Conservation (phyloP, 2,329 filamentous ascomycete species). For the Penicillium corylophilum region DNA sequence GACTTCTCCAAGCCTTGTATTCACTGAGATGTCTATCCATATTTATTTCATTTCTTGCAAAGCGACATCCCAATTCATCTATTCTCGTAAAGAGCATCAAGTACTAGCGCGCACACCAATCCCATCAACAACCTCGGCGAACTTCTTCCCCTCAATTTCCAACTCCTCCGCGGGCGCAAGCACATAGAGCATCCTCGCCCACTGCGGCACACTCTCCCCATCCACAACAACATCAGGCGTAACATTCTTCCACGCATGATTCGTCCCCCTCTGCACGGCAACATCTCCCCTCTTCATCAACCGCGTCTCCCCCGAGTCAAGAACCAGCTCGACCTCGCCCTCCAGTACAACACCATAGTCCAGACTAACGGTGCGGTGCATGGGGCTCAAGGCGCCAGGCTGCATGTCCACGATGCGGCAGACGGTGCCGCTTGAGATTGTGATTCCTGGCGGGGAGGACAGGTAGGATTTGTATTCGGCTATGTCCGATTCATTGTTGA, state of each 20-base stretch:
- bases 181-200: constrained; percentile 32
- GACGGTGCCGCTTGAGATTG: constrained; percentile 20
- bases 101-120: constrained; percentile 24
- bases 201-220: constrained; percentile 15
- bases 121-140: constrained; percentile 32
- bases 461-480: constrained; percentile 47
- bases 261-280: constrained; percentile 50
- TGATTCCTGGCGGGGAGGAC: constrained; percentile 49
- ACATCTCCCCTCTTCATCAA: constrained; percentile 52
- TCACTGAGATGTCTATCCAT: no score
- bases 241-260: constrained; percentile 41
- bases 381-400: constrained; percentile 3
- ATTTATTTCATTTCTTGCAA: no score
- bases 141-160: constrained; percentile 19
- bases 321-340: constrained; percentile 22
- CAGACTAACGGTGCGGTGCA: constrained; percentile 14
- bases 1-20: no score
- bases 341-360: constrained; percentile 17
- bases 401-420: constrained; percentile 15
- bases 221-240: constrained; percentile 19
- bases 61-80: no score
- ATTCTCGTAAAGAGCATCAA: constrained; percentile 1
- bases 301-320: constrained; percentile 51
- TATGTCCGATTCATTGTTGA: constrained; percentile 50
- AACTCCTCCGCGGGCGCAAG: constrained; percentile 24